Conservation (phyloP, 2,329 filamentous ascomycete genomes). For the Xylaria sp. region DNA sequence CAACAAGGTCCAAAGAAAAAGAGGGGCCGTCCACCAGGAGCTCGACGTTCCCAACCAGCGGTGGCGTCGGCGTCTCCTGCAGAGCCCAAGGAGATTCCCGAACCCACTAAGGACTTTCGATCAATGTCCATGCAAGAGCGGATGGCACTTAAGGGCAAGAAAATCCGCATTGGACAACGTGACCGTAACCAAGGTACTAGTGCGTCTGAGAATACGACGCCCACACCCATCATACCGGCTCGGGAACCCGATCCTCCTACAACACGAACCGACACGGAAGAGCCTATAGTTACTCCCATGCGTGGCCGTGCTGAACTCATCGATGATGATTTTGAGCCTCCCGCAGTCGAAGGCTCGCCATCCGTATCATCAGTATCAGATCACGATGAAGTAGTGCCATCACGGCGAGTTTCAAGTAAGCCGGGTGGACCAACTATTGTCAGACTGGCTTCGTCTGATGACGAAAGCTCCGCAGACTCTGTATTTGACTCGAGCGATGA, state of each 20-base stretch:
- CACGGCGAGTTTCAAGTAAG: conserved; percentile 29
- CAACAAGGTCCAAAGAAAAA: conserved; percentile 41
- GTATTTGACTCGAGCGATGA: conserved; percentile 36
- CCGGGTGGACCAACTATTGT: conserved; percentile 43
- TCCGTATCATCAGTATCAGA: conserved; percentile 38
- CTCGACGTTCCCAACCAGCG: conserved; percentile 28
- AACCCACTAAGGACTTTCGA: conserved; percentile 44
- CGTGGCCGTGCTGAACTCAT: conserved; percentile 41
- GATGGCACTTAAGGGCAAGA: conserved; percentile 65
- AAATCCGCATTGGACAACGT: conserved; percentile 60
- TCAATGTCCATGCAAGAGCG: conserved; percentile 68
- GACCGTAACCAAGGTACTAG: conserved; percentile 22
- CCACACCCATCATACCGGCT: conserved; percentile 28
- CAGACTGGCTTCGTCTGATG: conserved; percentile 37
- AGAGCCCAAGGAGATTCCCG: conserved; percentile 26
- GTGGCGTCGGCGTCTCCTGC: conserved; percentile 32
- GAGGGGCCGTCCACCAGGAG: conserved; percentile 52
- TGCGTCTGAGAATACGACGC: conserved; percentile 23
- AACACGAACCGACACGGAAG: conserved; percentile 19
- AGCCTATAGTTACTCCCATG: conserved; percentile 27
- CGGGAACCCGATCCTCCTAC: conserved; percentile 12
- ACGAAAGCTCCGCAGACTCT: conserved; percentile 39
- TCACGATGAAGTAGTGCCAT: conserved; percentile 20
- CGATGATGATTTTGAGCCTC: conserved; percentile 44
- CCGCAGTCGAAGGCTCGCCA: conserved; percentile 34